Evolutionary conservation across 768 basidiomycete species (phyloP).

Genomic region (Calocybe cyanea): DNA sequence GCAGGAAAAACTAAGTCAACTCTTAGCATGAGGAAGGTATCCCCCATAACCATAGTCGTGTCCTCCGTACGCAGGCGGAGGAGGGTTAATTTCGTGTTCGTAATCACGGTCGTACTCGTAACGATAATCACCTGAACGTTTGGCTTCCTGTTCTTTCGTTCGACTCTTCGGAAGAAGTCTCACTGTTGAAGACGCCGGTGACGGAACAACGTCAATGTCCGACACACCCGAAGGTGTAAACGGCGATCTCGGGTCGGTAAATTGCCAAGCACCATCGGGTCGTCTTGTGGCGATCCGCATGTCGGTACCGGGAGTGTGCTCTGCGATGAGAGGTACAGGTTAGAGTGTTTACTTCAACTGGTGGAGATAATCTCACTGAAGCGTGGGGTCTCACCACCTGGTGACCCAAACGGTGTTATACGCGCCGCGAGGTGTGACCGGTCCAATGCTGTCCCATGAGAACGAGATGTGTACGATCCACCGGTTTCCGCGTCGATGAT

Average conservation of each 20-base stretch:
- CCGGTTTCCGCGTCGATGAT: background rate
- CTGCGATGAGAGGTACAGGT: constrained; percentile 22
- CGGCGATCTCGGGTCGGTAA: constrained; percentile 37
- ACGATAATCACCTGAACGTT: constrained; percentile 9
- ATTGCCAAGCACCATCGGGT: constrained; percentile 55
- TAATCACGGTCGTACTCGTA: constrained; percentile 17
- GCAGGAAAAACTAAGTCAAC: background rate
- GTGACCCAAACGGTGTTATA: constrained; percentile 39
- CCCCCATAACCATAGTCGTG: constrained; percentile 5
- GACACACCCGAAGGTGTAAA: constrained; percentile 36
- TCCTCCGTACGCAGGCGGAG: constrained; percentile 25
- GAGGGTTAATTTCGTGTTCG: constrained; percentile 17
- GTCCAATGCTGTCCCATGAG: constrained; percentile 26
- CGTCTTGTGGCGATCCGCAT: constrained; percentile 57
- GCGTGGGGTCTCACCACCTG: constrained; percentile 30
- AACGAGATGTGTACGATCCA: constrained; percentile 5
- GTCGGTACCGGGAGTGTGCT: constrained; percentile 47
- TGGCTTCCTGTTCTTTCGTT: constrained; percentile 19
- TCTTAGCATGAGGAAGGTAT: constrained; percentile 5
- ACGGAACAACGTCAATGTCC: constrained; percentile 31
- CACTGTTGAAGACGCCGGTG: constrained; percentile 18
- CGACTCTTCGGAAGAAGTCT: constrained; percentile 6
- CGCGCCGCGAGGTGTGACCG: constrained; percentile 33
- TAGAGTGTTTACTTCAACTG: background rate
- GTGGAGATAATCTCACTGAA: constrained; percentile 30